Conservation (phyloP, 129 eudicot species). For the Silybum marianum region DNA sequence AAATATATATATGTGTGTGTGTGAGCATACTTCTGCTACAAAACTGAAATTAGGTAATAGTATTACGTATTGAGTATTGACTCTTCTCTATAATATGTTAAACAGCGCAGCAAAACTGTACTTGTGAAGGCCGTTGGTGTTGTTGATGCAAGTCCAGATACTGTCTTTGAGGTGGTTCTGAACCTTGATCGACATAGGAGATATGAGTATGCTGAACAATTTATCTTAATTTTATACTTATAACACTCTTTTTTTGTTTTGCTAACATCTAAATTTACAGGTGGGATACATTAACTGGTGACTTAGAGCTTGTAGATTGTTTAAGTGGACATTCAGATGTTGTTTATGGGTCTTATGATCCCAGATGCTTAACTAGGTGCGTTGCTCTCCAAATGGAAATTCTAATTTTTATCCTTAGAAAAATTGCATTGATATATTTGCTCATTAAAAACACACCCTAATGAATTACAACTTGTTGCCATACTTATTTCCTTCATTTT, state of each 20-base stretch:
- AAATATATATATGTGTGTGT: not conserved
- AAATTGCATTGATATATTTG: not conserved
- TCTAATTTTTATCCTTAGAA: not conserved
- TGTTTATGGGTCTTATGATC: conserved; percentile 81
- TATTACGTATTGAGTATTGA: conserved; percentile 19
- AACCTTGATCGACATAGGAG: conserved; percentile 69
- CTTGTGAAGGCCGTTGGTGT: conserved; percentile 95
- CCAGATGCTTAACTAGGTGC: conserved; percentile 64
- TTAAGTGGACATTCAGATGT: conserved; percentile 80
- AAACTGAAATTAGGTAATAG: not conserved
- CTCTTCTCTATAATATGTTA: conserved; percentile 26
- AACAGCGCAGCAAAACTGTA: conserved; percentile 69
- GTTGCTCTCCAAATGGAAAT: conserved; percentile 1
- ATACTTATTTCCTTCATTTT: not conserved
- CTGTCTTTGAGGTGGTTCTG: conserved; percentile 87
- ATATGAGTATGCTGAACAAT: conserved; percentile 68
- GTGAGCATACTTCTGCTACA: not conserved
- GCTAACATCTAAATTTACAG: conserved; percentile 51
- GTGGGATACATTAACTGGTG: conserved; percentile 91
- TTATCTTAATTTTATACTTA: conserved; percentile 14
- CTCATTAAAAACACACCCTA: not conserved
- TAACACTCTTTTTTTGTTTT: not conserved
- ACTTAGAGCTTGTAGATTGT: conserved; percentile 78
- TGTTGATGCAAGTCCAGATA: conserved; percentile 79
- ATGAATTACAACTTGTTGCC: not conserved